Evolutionary conservation across 2,329 filamentous ascomycete species (phyloP).

Genomic region (Gaeumannomyces tritici): DNA sequence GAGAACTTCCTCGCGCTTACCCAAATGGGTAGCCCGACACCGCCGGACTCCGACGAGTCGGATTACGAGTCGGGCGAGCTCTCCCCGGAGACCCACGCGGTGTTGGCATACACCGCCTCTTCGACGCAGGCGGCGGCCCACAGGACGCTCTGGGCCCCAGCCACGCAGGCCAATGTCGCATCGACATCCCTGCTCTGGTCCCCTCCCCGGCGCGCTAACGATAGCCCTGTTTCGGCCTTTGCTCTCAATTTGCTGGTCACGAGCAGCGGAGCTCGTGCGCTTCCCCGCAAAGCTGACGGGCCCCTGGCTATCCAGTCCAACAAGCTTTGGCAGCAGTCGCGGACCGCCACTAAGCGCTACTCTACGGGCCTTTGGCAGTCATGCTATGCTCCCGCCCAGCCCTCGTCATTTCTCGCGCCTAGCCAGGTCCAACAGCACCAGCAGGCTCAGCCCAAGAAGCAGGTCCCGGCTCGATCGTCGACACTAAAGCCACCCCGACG

Average conservation of each 20-base stretch:
- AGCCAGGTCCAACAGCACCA: neutral
- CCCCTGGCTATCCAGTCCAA: slow-evolving; percentile 26
- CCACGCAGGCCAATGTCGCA: slow-evolving; percentile 2
- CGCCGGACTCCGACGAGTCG: slow-evolving; percentile 42
- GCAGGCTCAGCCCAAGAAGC: slow-evolving; percentile 1
- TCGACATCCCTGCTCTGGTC: slow-evolving; percentile 16
- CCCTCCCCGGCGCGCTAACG: slow-evolving; percentile 5
- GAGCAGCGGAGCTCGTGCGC: slow-evolving; percentile 19
- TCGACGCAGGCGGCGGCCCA: neutral
- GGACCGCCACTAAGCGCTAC: slow-evolving; percentile 8
- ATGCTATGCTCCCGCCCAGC: slow-evolving; percentile 14
- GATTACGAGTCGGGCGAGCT: slow-evolving; percentile 14
- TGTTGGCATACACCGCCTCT: slow-evolving; percentile 2
- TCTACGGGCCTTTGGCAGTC: slow-evolving; percentile 21
- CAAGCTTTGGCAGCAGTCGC: slow-evolving; percentile 28
- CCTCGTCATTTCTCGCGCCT: neutral
- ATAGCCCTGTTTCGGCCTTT: neutral
- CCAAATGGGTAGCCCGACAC: slow-evolving; percentile 41
- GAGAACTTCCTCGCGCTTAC: slow-evolving; percentile 29
- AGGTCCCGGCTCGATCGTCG: slow-evolving; percentile 26
- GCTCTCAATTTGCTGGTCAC: neutral
- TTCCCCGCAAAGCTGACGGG: slow-evolving; percentile 20
- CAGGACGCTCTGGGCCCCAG: slow-evolving; percentile 17
- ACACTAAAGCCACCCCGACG: slow-evolving; percentile 45
- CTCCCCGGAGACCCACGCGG: neutral